These are phyloP conservation scores for Maudiozyma serrabonitensis DNA, from an alignment of 805 yeast species.

Conservation along the genomic window DNA sequence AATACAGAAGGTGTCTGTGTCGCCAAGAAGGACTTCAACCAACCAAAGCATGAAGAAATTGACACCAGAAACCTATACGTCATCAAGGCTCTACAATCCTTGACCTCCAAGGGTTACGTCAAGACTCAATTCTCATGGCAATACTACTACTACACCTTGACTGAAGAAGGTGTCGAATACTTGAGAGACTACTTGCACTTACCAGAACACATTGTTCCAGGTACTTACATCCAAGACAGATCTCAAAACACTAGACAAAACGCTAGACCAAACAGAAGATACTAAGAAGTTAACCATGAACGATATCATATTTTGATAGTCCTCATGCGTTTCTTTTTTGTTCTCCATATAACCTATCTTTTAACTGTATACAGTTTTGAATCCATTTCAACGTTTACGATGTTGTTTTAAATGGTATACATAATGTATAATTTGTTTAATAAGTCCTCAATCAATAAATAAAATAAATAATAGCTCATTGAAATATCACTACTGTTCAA, in stretches of 20 bases:
- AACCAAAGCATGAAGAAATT: conserved; percentile 95
- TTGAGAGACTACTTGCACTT: conserved; percentile 96
- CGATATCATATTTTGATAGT: background rate
- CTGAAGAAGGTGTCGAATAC: conserved; percentile 98
- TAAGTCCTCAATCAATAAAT: conserved; percentile 4
- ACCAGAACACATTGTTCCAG: conserved; percentile 97
- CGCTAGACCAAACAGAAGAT: conserved; percentile 51
- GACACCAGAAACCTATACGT: conserved; percentile 96
- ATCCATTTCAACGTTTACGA: background rate
- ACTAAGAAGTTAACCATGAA: conserved; percentile 12
- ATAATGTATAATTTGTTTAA: conserved; percentile 6
- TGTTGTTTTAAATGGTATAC: background rate
- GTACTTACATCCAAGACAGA: conserved; percentile 92
- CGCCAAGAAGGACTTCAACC: conserved; percentile 98
- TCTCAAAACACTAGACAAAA: conserved; percentile 72
- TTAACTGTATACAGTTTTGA: conserved; percentile 1
- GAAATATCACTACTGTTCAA: background rate
- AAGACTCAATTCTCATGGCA: conserved; percentile 99
- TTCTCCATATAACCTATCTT: background rate
- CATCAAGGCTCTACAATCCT: conserved; percentile 98
- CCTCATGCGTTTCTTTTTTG: background rate
- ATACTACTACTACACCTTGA: conserved; percentile 99
- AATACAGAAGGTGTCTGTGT: conserved; percentile 95
- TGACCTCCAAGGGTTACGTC: conserved; percentile 97
- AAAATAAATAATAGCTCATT: conserved; percentile 1